Evolutionary conservation across 768 basidiomycete genomes (phyloP).

Genomic region (Pleurotus platypus): DNA sequence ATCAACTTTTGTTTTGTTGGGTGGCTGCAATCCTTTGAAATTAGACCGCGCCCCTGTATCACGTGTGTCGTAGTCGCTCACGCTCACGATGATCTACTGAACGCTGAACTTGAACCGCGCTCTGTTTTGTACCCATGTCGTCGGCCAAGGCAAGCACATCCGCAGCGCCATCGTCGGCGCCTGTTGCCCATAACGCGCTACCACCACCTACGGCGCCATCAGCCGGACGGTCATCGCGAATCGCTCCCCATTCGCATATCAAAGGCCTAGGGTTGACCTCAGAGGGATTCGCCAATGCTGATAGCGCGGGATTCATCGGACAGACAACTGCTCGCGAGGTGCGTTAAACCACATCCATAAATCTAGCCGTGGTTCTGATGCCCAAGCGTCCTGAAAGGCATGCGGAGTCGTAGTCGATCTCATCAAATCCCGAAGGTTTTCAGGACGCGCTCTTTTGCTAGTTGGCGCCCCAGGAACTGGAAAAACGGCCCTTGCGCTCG

Average conservation of each 20-base stretch:
- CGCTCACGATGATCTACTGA: no score
- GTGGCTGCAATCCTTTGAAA: no score
- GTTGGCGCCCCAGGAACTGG: constrained; percentile 97
- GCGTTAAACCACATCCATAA: not conserved
- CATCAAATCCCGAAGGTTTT: constrained; percentile 88
- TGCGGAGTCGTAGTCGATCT: constrained; percentile 90
- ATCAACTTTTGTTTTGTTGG: no score
- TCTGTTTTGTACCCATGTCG: not conserved
- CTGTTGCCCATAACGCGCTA: constrained; percentile 70
- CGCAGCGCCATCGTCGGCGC: constrained; percentile 44
- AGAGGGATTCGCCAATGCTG: constrained; percentile 73
- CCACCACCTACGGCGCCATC: constrained; percentile 63
- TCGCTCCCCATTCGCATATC: constrained; percentile 93
- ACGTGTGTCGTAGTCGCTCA: no score
- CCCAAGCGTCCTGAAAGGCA: constrained; percentile 45
- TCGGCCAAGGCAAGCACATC: constrained; percentile 37
- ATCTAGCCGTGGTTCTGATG: constrained; percentile 3
- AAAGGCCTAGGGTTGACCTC: constrained; percentile 88
- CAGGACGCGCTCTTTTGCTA: constrained; percentile 86
- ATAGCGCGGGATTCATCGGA: constrained; percentile 86
- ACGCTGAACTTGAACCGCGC: no score
- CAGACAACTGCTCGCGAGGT: constrained; percentile 91
- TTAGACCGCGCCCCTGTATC: no score
- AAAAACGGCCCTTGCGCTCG: constrained; percentile 96
- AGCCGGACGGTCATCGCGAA: constrained; percentile 68